A percentile compares a stretch with the other conserved stretches of the same genome.
These are phyloP conservation scores for Trametes coccinea DNA, from an alignment of 768 basidiomycete species.

Conservation along the genomic window DNA sequence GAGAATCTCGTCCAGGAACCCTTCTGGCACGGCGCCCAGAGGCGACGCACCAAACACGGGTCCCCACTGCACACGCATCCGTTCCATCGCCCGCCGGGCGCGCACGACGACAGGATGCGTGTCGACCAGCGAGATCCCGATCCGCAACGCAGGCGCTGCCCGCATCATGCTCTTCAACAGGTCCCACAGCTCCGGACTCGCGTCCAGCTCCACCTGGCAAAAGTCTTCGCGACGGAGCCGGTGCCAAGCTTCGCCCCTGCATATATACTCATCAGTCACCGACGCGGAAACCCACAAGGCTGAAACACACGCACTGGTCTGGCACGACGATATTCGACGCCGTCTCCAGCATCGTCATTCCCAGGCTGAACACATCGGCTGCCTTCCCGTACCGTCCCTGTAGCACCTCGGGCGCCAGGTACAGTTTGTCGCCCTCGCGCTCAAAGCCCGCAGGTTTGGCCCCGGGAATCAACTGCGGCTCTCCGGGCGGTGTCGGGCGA, in stretches of 20 bases:
- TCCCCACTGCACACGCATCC: slow-evolving; percentile 40
- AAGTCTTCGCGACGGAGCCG: slow-evolving; percentile 90
- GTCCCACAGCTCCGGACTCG: slow-evolving; percentile 62
- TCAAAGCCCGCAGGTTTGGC: slow-evolving; percentile 55
- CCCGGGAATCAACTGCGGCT: slow-evolving; percentile 24
- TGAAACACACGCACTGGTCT: slow-evolving; percentile 72
- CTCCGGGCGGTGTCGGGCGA: slow-evolving; percentile 43
- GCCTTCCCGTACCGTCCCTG: slow-evolving; percentile 90
- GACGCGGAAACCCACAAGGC: slow-evolving; percentile 14
- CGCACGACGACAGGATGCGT: slow-evolving; percentile 64
- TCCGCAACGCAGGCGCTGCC: slow-evolving; percentile 60
- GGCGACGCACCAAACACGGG: slow-evolving; percentile 59
- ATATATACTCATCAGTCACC: slow-evolving; percentile 20
- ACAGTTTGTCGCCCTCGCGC: slow-evolving; percentile 95
- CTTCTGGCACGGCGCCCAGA: slow-evolving; percentile 57
- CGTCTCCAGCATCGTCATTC: slow-evolving; percentile 94
- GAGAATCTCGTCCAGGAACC: slow-evolving; percentile 69
- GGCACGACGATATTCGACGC: slow-evolving; percentile 96
- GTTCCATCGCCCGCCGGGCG: slow-evolving; percentile 65
- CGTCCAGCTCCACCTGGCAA: slow-evolving; percentile 72
- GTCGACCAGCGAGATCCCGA: slow-evolving; percentile 57
- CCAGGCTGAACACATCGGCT: slow-evolving; percentile 97
- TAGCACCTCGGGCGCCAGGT: slow-evolving; percentile 94
- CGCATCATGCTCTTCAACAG: slow-evolving; percentile 81
- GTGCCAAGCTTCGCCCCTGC: slow-evolving; percentile 92